Conservation (phyloP, 73 alveolate genomes). For the Stentor roeselii region DNA sequence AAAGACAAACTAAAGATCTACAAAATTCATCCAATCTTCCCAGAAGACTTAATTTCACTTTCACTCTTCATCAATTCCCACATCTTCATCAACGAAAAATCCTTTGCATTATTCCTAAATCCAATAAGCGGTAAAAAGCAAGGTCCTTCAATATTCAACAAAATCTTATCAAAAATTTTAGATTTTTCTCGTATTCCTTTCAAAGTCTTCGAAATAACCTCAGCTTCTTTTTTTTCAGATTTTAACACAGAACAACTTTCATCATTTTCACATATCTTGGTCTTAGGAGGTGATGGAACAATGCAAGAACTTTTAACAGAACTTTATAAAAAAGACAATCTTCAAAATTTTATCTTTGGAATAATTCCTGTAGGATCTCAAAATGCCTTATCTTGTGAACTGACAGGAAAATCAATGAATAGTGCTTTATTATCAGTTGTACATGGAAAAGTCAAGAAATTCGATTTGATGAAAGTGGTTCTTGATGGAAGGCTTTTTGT, state of each 20-base stretch:
- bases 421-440: background rate
- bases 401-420: background rate
- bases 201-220: background rate
- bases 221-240: background rate
- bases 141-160: background rate
- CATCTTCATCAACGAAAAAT: background rate
- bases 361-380: background rate
- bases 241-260: background rate
- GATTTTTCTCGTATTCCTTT: background rate
- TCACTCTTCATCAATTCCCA: background rate
- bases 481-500: background rate
- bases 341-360: background rate
- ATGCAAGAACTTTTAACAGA: conserved; percentile 7
- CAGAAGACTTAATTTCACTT: background rate
- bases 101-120: conserved; percentile 11
- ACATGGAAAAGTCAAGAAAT: background rate
- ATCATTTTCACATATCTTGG: background rate
- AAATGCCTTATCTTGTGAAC: conserved; percentile 24
- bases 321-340: background rate
- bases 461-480: conserved; percentile 2
- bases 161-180: background rate
- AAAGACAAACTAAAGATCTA: background rate
- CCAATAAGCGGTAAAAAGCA: conserved; percentile 5
- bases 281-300: conserved; percentile 19
- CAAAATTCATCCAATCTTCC: background rate